These are phyloP conservation scores for Argentina anserina DNA, from an alignment of 306 rosid species.

Conservation along the genomic window DNA sequence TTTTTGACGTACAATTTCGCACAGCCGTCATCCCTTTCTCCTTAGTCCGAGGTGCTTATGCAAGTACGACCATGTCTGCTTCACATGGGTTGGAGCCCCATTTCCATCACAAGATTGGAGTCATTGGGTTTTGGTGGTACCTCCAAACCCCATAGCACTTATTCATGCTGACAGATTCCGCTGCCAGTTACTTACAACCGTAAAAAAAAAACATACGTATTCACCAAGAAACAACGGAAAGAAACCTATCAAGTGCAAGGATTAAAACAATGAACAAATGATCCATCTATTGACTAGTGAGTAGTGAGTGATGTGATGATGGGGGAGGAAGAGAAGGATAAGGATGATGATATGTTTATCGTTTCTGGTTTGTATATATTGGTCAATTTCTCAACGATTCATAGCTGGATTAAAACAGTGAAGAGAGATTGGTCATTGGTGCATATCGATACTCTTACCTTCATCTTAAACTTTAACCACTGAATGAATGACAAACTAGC, in stretches of 20 bases:
- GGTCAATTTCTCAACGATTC: not conserved
- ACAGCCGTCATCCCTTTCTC: not conserved
- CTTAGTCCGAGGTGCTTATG: not conserved
- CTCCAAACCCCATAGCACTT: not conserved
- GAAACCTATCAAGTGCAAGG: not conserved
- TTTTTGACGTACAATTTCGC: not conserved
- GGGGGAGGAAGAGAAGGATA: not conserved
- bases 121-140: not conserved
- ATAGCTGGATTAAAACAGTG: not conserved
- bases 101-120: not conserved
- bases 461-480: not conserved
- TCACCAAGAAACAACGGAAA: not conserved
- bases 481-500: not conserved
- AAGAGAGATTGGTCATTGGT: not conserved
- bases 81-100: not conserved
- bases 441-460: not conserved
- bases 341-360: not conserved
- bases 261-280: not conserved
- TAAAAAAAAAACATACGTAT: not conserved
- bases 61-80: not conserved
- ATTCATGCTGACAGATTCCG: not conserved
- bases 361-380: not conserved
- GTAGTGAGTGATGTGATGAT: not conserved
- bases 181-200: not conserved
- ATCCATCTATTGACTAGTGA: not conserved